phyloP scores from a whole-genome alignment of 768 basidiomycete genomes.

The Pleurotus tuoliensis region DNA sequence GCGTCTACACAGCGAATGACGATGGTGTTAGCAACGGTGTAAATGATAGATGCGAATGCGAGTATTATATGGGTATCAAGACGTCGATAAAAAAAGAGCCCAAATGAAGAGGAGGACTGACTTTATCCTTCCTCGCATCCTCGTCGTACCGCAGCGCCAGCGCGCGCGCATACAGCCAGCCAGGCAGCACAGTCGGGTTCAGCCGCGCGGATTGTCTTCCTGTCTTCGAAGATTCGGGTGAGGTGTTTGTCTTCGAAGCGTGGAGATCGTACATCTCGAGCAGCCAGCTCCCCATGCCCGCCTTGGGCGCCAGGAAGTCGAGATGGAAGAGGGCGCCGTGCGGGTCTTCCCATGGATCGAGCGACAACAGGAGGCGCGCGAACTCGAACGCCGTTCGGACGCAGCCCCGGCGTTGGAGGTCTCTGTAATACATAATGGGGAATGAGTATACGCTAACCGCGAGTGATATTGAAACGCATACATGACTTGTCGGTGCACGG shows the following conservation, averaged over 20 bases:
- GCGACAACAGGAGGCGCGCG: constrained; percentile 74
- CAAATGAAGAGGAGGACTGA: constrained; percentile 10
- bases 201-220: constrained; percentile 22
- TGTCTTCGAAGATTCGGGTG: too few species aligned
- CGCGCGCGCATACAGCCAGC: constrained; percentile 71
- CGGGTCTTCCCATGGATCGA: constrained; percentile 87
- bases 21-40: neutral
- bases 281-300: constrained; percentile 78
- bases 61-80: neutral
- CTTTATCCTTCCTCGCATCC: constrained; percentile 38
- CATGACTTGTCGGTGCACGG: constrained; percentile 79
- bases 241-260: constrained; percentile 14
- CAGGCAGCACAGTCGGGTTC: constrained; percentile 66
- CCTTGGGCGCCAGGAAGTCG: constrained; percentile 82
- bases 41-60: neutral
- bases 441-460: neutral
- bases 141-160: constrained; percentile 58
- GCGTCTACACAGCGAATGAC: constrained; percentile 32
- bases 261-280: constrained; percentile 60
- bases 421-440: constrained; percentile 35
- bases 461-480: constrained; percentile 30
- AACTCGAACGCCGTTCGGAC: constrained; percentile 90
- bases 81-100: too few species aligned
- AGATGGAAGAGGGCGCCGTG: constrained; percentile 82
- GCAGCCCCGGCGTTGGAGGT: constrained; percentile 86